Percentiles rank a stretch among this genome's conserved stretches.
Conservation (phyloP, 768 basidiomycete genomes). For the Pholiota molesta region DNA sequence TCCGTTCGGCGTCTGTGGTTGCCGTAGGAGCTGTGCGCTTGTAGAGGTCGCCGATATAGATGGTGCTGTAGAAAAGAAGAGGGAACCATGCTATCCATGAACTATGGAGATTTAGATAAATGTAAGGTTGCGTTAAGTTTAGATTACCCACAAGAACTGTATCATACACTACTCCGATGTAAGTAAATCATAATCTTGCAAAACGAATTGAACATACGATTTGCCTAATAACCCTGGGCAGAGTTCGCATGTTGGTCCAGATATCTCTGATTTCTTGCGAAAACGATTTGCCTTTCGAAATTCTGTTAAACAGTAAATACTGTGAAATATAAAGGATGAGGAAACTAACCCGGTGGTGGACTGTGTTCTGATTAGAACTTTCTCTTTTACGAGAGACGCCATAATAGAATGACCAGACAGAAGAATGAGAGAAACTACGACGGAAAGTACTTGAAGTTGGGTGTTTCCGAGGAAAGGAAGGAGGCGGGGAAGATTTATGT, state of each 20-base stretch:
- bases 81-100: conserved; percentile 94
- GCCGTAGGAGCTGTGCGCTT: conserved; percentile 45
- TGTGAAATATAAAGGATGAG: not conserved
- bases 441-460: conserved; percentile 81
- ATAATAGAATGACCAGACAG: conserved; percentile 67
- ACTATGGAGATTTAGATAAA: conserved; percentile 36
- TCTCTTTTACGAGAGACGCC: conserved; percentile 66
- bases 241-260: conserved; percentile 66
- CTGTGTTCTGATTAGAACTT: conserved; percentile 54
- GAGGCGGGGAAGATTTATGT: conserved; percentile 69
- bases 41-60: conserved; percentile 89
- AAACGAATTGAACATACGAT: conserved; percentile 56
- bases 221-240: conserved; percentile 76
- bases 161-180: not conserved
- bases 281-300: conserved; percentile 34
- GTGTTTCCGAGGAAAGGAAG: conserved; percentile 79
- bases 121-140: conserved; percentile 56
- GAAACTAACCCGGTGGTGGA: conserved; percentile 21
- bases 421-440: conserved; percentile 72
- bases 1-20: conserved; percentile 27
- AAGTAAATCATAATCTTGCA: not conserved
- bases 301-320: conserved; percentile 17
- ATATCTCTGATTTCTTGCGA: conserved; percentile 59
- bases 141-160: conserved; percentile 63
- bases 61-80: conserved; percentile 82